Evolutionary conservation across 2,329 filamentous ascomycete species (phyloP), one percentile per base, ranked within the genome.

Genomic region (Knufia fluminis): DNA sequence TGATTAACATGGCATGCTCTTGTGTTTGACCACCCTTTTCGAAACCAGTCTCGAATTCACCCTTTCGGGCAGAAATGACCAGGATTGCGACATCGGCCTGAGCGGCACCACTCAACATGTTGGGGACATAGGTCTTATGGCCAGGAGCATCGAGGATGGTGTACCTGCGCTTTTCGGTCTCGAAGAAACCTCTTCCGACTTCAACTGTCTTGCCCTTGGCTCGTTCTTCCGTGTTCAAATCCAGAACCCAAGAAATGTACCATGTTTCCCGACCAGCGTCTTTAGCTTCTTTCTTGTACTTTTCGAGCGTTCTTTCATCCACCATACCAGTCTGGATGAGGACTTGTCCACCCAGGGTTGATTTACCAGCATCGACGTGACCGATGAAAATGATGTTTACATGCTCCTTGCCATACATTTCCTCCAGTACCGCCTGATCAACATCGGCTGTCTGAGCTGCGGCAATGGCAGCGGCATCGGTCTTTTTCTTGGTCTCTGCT

Each of bases 31-130:
- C 56, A 55, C 92, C 92, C 74, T 85, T 86, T 62, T 98, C 92
- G 66, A 98, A 98, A 44, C 92, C 92, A 28, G 92, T 97, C 71
- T 98, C 92, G 68, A 97, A 98, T 71, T 98, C 92, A 64, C 92
- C 92, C 76, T 96, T 97, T 63, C 92, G 85, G 36, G 92, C 89
- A 46, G 86, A 94, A 63, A 97, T 96, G 65, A 98, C 92, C 41
- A 98, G 77, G 60, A 96, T 87, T 66, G 92, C 92, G 26, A 98
- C 83, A 68, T 95, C 89, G 43, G 89, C 89, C 70, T 95, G 89
- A 10, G 88, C 90, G 26, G 89, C 89, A 66, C 89, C 89, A 60
- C 91, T 90, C 64, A 98, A 94, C 92, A 98, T 98, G 76, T 85
- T 92, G 42, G 92, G 91, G 16, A 98, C 92, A 59, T 92, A 98